Evolutionary conservation across 305 asterid species (phyloP).

Genomic region (Fraxinus albicans): DNA sequence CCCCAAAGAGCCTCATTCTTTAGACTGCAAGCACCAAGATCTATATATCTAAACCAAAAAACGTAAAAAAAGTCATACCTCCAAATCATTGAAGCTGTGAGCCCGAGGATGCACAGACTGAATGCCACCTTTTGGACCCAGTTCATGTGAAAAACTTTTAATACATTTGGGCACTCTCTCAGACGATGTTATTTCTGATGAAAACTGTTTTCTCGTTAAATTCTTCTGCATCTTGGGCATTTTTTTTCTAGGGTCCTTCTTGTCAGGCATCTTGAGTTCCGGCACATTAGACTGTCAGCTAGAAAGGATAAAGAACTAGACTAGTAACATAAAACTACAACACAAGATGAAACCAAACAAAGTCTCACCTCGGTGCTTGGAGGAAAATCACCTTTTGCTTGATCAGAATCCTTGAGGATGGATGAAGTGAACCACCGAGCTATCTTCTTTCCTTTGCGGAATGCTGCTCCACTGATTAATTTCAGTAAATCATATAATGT

Average conservation of each 20-base stretch:
- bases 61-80: slow-evolving; percentile 45
- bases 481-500: slow-evolving; percentile 18
- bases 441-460: slow-evolving; percentile 68
- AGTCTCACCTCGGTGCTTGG: slow-evolving; percentile 43
- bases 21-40: slow-evolving; percentile 19
- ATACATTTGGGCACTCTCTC: slow-evolving; percentile 50
- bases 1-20: slow-evolving; percentile 6
- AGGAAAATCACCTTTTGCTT: slow-evolving; percentile 38
- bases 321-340: slow-evolving; percentile 8
- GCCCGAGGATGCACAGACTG: slow-evolving; percentile 69
- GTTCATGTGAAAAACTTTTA: slow-evolving; percentile 92
- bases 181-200: slow-evolving; percentile 40
- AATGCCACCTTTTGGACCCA: slow-evolving; percentile 80
- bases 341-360: slow-evolving; percentile 22
- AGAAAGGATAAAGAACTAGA: slow-evolving; percentile 20
- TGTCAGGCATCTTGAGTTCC: slow-evolving; percentile 41
- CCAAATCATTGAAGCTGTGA: slow-evolving; percentile 76
- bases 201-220: slow-evolving; percentile 37
- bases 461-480: slow-evolving; percentile 46
- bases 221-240: slow-evolving; percentile 44
- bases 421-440: slow-evolving; percentile 80
- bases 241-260: slow-evolving; percentile 48
- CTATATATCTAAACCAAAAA: slow-evolving; percentile 15
- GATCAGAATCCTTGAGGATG: slow-evolving; percentile 60
- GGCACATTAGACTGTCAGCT: slow-evolving; percentile 45